Evolutionary conservation across 1,284 basidiomycete species (phyloP), one percentile per base, ranked within the genome.

Genomic region (Boletus nobilissimus): DNA sequence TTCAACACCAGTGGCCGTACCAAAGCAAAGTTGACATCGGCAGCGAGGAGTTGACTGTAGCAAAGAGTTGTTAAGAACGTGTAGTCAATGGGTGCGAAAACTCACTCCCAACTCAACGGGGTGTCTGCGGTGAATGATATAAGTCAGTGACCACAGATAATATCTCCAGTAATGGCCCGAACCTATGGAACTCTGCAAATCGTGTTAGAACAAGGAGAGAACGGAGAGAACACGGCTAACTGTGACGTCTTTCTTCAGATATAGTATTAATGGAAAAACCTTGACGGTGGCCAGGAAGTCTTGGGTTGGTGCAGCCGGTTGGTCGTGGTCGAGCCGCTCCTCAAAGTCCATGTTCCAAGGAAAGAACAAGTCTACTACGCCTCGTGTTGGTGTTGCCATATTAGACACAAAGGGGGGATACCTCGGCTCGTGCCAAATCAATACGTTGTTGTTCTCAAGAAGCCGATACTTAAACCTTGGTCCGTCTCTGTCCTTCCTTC

Each of bases 11-110:
- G 86, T 2, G 96, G 96, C 19, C 96, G 91, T 40, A 97, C 92
- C 72, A 97, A 88, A 13, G 94, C 90, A 81, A 96, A 96, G 83
- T 96, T 95, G 86, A 97, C 91, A 81, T 97, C 95, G 5, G 96
- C 93, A 1, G 95, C 94, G 26, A 92, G 94, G 73, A 96, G 89
- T 83, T 96, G 94, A 26, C 94, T 95, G 70, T 36, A 66, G 65
- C 40, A 64, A 70, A 18, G 36, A 43, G 67, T 57, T 54, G 36
- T 76, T 39, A 63, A 75, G 51, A 67, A 70, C 8, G 67, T 22
- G 51, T 34, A 40, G 74, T 51, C 5, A 14, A 76, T 32, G n/a
- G 24, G 57, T 26, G 48, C 36, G 80, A 82, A 76, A 74, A 92
- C 93, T 86, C 80, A 93, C 91, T 96, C 95, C 96, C 96, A 97